A percentile compares a stretch with the other conserved stretches of the same genome.
Evolutionary conservation across 164 flowering plant species (phyloP).

Genomic region (Vitis amurensis): DNA sequence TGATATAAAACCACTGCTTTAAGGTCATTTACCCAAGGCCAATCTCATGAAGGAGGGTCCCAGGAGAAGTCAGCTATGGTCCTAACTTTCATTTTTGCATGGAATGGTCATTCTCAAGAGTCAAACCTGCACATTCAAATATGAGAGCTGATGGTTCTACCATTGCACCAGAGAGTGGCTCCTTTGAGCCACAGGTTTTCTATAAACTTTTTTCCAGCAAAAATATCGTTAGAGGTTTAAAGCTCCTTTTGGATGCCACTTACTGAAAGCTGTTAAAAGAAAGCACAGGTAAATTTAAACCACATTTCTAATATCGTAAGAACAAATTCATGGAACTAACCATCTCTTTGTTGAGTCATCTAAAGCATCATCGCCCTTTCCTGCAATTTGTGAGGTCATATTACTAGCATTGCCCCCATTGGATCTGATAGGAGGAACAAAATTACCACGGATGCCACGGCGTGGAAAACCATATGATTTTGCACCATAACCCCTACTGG

Average conservation of each 20-base stretch:
- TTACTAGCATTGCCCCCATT: conserved; percentile 65
- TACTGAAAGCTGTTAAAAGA: neutral
- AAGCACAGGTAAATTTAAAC: no score
- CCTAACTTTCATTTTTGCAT: neutral
- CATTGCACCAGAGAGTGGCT: neutral
- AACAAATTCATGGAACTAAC: conserved; percentile 34
- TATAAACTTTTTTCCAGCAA: no score
- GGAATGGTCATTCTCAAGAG: neutral
- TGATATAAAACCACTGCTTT: no score
- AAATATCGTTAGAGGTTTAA: no score
- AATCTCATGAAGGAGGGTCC: neutral
- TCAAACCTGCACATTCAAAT: neutral
- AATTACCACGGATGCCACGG: conserved; percentile 88
- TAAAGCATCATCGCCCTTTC: conserved; percentile 69
- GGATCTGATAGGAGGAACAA: conserved; percentile 88
- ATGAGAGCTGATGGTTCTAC: neutral
- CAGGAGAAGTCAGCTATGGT: neutral
- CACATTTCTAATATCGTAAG: neutral
- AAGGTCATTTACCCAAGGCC: no score
- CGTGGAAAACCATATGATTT: conserved; percentile 67
- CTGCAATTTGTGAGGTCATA: conserved; percentile 58
- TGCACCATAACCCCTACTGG: conserved; percentile 50
- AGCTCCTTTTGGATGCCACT: no score
- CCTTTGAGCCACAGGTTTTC: neutral
- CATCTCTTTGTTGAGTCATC: conserved; percentile 89